These are phyloP conservation scores for Phialophora verrucosa DNA, from an alignment of 2,329 filamentous ascomycete genomes.

Conservation along the genomic window DNA sequence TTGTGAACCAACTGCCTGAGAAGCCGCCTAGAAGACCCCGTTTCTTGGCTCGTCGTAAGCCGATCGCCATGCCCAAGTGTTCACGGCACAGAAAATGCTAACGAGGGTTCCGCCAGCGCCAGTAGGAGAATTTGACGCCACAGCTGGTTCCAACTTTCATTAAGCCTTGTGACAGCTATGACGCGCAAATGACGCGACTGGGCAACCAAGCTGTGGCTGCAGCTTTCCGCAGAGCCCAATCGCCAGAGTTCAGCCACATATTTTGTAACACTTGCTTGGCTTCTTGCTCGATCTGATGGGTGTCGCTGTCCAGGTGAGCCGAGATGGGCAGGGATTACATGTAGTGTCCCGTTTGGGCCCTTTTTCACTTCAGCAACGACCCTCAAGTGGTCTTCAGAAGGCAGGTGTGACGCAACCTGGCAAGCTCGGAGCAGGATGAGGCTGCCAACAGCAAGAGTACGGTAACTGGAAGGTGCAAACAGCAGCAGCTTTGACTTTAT, in stretches of 20 bases:
- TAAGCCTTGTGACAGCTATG: slow-evolving; percentile 13
- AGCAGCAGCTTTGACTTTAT: background rate
- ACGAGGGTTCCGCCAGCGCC: slow-evolving; percentile 4
- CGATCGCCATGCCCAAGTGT: slow-evolving; percentile 6
- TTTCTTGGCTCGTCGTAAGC: slow-evolving; percentile 1
- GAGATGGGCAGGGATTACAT: background rate
- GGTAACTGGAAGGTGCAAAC: slow-evolving; percentile 5
- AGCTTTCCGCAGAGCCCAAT: slow-evolving; percentile 15
- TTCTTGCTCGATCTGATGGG: background rate
- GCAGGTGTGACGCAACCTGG: slow-evolving; percentile 7
- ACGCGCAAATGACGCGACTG: slow-evolving; percentile 30
- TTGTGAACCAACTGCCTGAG: background rate
- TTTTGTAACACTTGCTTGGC: background rate
- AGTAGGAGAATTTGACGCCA: slow-evolving; percentile 25
- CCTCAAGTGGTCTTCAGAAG: background rate
- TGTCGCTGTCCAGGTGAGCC: background rate
- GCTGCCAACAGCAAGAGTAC: background rate
- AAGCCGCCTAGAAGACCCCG: background rate
- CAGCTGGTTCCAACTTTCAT: slow-evolving; percentile 14
- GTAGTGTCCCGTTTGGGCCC: background rate
- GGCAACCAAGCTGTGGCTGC: slow-evolving; percentile 22
- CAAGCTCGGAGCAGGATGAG: background rate
- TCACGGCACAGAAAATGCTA: background rate
- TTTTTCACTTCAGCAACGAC: no score
- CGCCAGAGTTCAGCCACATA: slow-evolving; percentile 25